A percentile compares a stretch with the other conserved stretches of the same genome.
phyloP scores from a whole-genome alignment of 306 rosid species.

The Pterocarpus santalinus region DNA sequence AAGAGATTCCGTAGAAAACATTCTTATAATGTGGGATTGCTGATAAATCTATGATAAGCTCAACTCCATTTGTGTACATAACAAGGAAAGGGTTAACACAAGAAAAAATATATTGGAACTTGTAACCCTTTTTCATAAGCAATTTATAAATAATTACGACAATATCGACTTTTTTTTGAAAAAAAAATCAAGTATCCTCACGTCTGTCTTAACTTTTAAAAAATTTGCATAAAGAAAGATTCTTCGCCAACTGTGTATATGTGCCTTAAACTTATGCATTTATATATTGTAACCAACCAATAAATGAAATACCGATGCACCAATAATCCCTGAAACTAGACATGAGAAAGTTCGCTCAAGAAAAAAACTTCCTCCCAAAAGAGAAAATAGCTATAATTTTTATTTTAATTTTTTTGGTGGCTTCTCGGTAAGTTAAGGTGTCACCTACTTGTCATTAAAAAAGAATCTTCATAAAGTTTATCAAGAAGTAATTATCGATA shows the following conservation, averaged over 20 bases:
- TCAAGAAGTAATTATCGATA: too few relatives aligned
- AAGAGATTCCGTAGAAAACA: too few relatives aligned
- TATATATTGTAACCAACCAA: constrained; percentile 18
- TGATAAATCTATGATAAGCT: too few relatives aligned
- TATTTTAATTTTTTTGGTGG: neutral
- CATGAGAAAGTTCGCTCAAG: too few relatives aligned
- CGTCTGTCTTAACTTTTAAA: neutral
- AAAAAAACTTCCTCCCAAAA: neutral
- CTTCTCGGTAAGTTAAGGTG: constrained; percentile 28
- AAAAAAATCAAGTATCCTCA: neutral
- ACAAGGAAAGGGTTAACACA: too few relatives aligned
- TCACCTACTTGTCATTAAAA: neutral
- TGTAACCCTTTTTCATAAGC: neutral
- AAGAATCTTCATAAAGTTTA: too few relatives aligned
- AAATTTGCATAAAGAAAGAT: neutral
- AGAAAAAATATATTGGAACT: neutral
- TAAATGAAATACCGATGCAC: neutral
- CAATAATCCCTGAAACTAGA: too few relatives aligned
- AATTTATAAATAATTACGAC: too few relatives aligned
- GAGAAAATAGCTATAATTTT: too few relatives aligned
- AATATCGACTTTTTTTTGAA: neutral
- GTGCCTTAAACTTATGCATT: neutral
- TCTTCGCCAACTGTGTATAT: neutral
- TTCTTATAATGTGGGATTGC: too few relatives aligned
- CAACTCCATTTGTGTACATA: too few relatives aligned